These are phyloP conservation scores for Lipomyces sp. DNA, from an alignment of 805 yeast species.

Conservation along the genomic window DNA sequence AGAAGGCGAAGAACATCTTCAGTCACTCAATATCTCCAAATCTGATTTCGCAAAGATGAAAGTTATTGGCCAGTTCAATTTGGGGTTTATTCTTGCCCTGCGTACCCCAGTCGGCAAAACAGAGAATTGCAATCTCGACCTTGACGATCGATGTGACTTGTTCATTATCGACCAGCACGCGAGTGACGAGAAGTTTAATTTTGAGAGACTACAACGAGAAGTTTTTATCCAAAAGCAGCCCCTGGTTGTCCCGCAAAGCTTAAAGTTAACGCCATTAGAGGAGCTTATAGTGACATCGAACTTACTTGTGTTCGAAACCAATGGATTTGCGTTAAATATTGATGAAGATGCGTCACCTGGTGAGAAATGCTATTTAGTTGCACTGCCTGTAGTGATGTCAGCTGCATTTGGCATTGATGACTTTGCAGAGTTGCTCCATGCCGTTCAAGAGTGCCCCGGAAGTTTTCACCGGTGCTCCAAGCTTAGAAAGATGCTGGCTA, in stretches of 20 bases:
- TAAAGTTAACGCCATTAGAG: slow-evolving; percentile 78
- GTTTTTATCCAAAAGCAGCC: slow-evolving; percentile 71
- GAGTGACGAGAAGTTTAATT: slow-evolving; percentile 92
- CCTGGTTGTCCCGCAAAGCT: slow-evolving; percentile 59
- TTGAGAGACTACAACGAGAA: slow-evolving; percentile 66
- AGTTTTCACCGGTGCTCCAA: slow-evolving; percentile 67
- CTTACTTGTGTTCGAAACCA: slow-evolving; percentile 59
- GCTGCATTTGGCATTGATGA: slow-evolving; percentile 67
- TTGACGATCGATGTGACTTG: slow-evolving; percentile 52
- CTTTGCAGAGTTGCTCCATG: slow-evolving; percentile 75
- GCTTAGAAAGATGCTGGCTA: slow-evolving; percentile 82
- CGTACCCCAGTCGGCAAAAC: slow-evolving; percentile 41
- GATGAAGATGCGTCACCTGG: slow-evolving; percentile 63
- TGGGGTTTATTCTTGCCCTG: slow-evolving; percentile 87
- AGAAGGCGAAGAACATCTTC: slow-evolving; percentile 59
- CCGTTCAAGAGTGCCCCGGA: slow-evolving; percentile 63
- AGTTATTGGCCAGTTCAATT: slow-evolving; percentile 89
- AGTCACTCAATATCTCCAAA: slow-evolving; percentile 69
- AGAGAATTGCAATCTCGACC: slow-evolving; percentile 37
- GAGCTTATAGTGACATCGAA: slow-evolving; percentile 72
- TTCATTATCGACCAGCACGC: slow-evolving; percentile 98
- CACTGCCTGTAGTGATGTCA: slow-evolving; percentile 76
- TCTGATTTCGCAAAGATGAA: slow-evolving; percentile 75
- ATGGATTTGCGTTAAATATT: slow-evolving; percentile 73
- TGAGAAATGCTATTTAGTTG: slow-evolving; percentile 55